phyloP scores from a whole-genome alignment of 2,329 filamentous ascomycete species.

The Aspergillus sp. region DNA sequence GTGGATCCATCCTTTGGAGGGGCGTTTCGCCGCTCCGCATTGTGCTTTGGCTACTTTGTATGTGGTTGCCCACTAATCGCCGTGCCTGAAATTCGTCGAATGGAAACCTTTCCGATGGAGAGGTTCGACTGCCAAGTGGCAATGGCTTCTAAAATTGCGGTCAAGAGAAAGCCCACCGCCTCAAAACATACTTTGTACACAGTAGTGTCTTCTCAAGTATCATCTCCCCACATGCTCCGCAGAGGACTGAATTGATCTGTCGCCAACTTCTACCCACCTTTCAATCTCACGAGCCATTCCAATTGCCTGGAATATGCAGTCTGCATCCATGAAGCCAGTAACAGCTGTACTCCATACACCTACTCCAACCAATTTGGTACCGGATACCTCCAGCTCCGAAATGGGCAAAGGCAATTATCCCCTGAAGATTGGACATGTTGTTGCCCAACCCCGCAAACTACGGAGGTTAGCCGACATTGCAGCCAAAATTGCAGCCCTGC shows the following conservation, averaged over 20 bases:
- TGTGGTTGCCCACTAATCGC: constrained; percentile 1
- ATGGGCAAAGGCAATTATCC: background rate
- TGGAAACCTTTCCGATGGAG: constrained; percentile 11
- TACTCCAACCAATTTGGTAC: background rate
- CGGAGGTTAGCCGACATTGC: constrained; percentile 4
- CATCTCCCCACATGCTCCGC: constrained; percentile 9
- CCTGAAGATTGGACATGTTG: constrained; percentile 9
- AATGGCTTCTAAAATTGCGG: constrained; percentile 27
- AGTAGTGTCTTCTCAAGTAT: background rate
- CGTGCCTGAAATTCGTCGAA: constrained; percentile 6
- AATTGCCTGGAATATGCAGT: constrained; percentile 7
- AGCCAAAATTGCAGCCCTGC: background rate
- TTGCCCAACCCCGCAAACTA: constrained; percentile 28
- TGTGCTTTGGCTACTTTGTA: background rate
- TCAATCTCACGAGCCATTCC: background rate
- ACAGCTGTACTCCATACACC: background rate
- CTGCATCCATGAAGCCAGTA: constrained; percentile 14
- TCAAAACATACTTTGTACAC: constrained; percentile 10
- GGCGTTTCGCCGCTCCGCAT: background rate
- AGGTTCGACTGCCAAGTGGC: constrained; percentile 21
- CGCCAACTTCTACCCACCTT: background rate
- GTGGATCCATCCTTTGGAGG: background rate
- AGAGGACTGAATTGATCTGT: background rate
- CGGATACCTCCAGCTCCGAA: constrained; percentile 4
- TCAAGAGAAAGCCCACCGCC: constrained; percentile 27